Evolutionary conservation across 345 rosid species (phyloP).

Genomic region (Acer campestre): DNA sequence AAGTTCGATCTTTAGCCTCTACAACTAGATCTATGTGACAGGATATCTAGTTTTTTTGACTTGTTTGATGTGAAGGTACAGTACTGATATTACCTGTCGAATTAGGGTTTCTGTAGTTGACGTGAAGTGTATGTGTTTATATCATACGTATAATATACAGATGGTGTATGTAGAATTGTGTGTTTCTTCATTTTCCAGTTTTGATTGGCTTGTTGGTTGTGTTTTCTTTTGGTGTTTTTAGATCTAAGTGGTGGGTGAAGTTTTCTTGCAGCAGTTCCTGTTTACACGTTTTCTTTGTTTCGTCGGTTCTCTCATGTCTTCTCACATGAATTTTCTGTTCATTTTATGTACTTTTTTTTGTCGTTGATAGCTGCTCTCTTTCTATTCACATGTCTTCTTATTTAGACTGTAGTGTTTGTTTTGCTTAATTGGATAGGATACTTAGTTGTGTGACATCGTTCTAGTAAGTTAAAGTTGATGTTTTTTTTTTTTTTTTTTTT

Average conservation of each 20-base stretch:
- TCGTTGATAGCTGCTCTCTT: background rate
- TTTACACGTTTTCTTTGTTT: background rate
- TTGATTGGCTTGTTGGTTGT: background rate
- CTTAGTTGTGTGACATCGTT: background rate
- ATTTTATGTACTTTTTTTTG: slow-evolving; percentile 21
- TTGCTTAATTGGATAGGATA: background rate
- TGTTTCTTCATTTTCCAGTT: background rate
- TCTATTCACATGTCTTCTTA: background rate
- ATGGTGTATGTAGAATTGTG: background rate
- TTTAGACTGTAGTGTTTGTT: background rate
- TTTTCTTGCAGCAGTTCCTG: background rate
- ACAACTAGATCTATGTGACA: background rate
- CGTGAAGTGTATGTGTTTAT: slow-evolving; percentile 26
- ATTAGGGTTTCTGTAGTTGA: slow-evolving; percentile 44
- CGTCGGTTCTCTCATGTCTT: background rate
- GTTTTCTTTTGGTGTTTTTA: background rate
- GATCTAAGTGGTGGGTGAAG: background rate
- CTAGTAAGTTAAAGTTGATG: background rate
- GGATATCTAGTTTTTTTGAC: background rate
- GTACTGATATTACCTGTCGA: background rate
- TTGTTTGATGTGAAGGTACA: background rate
- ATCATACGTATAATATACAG: background rate
- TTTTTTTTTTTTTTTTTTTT: background rate
- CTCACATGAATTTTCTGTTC: slow-evolving; percentile 20
- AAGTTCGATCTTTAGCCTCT: background rate